Evolutionary conservation across 148 eudicot genomes (phyloP).

Genomic region (Heliamphora exappendiculata): DNA sequence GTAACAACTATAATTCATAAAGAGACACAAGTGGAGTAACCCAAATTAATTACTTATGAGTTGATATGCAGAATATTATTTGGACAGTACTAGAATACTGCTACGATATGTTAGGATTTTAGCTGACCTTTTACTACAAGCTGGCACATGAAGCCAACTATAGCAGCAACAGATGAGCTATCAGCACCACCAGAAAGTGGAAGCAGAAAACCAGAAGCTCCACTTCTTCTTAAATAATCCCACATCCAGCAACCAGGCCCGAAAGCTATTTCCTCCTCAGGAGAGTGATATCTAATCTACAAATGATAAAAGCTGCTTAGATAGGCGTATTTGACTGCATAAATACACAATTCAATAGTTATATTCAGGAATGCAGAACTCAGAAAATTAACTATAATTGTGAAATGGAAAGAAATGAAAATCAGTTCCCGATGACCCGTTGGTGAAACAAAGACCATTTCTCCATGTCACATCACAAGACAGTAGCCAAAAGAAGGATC

Average conservation of each 20-base stretch:
- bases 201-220: slow-evolving; percentile 96
- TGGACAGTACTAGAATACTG: background rate
- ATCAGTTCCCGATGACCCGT: background rate
- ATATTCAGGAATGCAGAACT: background rate
- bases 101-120: background rate
- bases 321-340: background rate
- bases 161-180: slow-evolving; percentile 98
- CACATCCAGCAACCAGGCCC: slow-evolving; percentile 99
- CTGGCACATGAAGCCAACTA: slow-evolving; percentile 98
- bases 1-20: background rate
- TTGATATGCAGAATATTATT: background rate
- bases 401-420: background rate
- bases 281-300: slow-evolving; percentile 79
- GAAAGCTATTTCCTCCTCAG: slow-evolving; percentile 94
- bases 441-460: background rate
- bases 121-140: slow-evolving; percentile 81
- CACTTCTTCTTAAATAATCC: slow-evolving; percentile 98
- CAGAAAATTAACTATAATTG: background rate
- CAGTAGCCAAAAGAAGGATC: background rate
- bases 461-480: background rate
- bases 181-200: slow-evolving; percentile 99
- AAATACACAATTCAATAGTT: background rate
- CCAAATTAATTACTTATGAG: background rate
- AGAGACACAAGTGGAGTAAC: background rate
- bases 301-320: slow-evolving; percentile 13